Base-by-base conservation (phyloP, 139 green algal species). In the Micractinium conductrix region DNA sequence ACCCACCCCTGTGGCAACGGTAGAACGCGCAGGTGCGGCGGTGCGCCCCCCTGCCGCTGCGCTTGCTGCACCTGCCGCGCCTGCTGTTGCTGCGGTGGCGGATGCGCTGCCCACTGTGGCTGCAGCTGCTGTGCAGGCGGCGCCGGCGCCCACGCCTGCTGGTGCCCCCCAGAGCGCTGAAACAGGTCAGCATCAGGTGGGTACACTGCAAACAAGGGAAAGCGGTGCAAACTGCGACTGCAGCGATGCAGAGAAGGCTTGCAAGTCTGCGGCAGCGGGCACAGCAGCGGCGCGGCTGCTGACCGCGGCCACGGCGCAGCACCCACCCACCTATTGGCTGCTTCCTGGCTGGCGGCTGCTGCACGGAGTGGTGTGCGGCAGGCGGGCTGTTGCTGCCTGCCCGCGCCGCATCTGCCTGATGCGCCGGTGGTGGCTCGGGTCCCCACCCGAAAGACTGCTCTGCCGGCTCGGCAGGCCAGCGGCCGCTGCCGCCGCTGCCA, bases 361-460 rank as follows among this genome's bases (percentile, higher is more conserved):
- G n/a, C n/a, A n/a, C n/a, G n/a, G n/a, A n/a, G n/a, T n/a, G n/a
- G n/a, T n/a, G n/a, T n/a, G n/a, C n/a, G n/a, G n/a, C n/a, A n/a
- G n/a, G n/a, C n/a, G n/a, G 76, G 58, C 53, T 82, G 58, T 72
- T 82, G 76, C 76, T 82, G 55, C 58, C 76, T 2, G 50, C 74
- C 7, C 35, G 50, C 35, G 37, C 50, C 21, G 35, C 9, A 17
- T 35, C 19, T 28, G 33, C 43, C 3, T 33, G 24, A 28, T 28
- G 21, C 58, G 21, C 74, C 24, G 9, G 16, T 9, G 30, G n/a
- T n/a, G n/a, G n/a, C n/a, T n/a, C n/a, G n/a, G n/a, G n/a, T n/a
- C n/a, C n/a, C n/a, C n/a, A n/a, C n/a, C n/a, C n/a, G n/a, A n/a
- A n/a, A n/a, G n/a, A n/a, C n/a, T n/a, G n/a, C n/a, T n/a, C 14